Conservation (phyloP, 2,329 filamentous ascomycete genomes). For the Neofusicoccum sp. region DNA sequence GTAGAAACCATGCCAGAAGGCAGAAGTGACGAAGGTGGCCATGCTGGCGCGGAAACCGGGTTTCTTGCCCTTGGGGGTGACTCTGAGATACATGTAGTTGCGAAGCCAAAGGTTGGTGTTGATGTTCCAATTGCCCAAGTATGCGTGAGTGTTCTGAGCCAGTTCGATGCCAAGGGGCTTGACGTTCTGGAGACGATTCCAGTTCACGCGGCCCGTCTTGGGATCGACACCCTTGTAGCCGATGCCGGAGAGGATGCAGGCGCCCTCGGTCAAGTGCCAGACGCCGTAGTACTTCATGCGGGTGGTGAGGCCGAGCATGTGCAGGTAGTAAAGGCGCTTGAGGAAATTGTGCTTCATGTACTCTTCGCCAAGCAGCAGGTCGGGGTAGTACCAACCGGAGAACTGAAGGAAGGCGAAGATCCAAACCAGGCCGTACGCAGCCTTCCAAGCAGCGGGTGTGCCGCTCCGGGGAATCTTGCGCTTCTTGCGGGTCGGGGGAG, state of each 20-base stretch:
- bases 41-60: slow-evolving; percentile 92
- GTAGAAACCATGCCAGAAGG: slow-evolving; percentile 97
- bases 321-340: slow-evolving; percentile 72
- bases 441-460: slow-evolving; percentile 78
- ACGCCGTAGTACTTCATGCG: slow-evolving; percentile 96
- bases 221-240: slow-evolving; percentile 93
- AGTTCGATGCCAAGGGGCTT: slow-evolving; percentile 80
- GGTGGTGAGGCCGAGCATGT: slow-evolving; percentile 78
- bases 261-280: slow-evolving; percentile 88
- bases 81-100: slow-evolving; percentile 92
- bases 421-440: slow-evolving; percentile 71
- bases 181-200: slow-evolving; percentile 89
- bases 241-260: slow-evolving; percentile 89
- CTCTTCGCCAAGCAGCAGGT: slow-evolving; percentile 62
- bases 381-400: slow-evolving; percentile 63
- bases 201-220: slow-evolving; percentile 78
- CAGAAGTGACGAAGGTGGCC: slow-evolving; percentile 90
- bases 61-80: slow-evolving; percentile 93
- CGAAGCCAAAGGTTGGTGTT: slow-evolving; percentile 97
- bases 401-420: slow-evolving; percentile 75
- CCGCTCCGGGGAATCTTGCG: slow-evolving; percentile 89
- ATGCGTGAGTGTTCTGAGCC: slow-evolving; percentile 90
- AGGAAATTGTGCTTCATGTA: slow-evolving; percentile 68
- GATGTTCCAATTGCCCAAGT: slow-evolving; percentile 94
- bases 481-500: slow-evolving; percentile 81